A percentile compares a stretch with the other conserved stretches of the same genome.
Evolutionary conservation across 2,329 filamentous ascomycete species (phyloP).

Genomic region (Rugonectria rugulosa): DNA sequence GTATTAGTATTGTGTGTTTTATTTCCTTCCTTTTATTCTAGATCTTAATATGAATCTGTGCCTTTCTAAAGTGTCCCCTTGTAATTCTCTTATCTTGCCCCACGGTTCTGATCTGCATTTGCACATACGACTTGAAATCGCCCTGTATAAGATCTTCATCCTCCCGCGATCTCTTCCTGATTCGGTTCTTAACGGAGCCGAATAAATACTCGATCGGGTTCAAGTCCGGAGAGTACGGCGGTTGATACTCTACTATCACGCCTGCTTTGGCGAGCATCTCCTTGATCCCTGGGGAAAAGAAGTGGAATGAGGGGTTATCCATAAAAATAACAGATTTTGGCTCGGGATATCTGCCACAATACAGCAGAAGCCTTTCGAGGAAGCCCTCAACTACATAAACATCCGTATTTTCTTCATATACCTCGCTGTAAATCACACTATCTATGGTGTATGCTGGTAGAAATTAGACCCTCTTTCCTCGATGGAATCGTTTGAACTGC

Average conservation of each 20-base stretch:
- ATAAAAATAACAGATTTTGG: constrained; percentile 30
- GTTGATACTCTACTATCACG: constrained; percentile 5
- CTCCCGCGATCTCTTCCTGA: constrained; percentile 20
- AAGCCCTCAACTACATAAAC: constrained; percentile 22
- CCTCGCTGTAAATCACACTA: constrained; percentile 26
- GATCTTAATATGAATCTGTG: background rate
- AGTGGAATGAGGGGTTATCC: constrained; percentile 29
- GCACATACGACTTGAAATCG: constrained; percentile 31
- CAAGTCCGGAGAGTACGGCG: constrained; percentile 3
- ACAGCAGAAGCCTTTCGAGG: constrained; percentile 25
- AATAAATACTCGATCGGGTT: constrained; percentile 15
- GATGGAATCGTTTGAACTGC: constrained; percentile 26
- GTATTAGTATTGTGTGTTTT: too few species aligned
- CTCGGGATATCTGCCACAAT: constrained; percentile 24
- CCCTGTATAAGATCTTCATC: constrained; percentile 29
- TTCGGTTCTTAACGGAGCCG: constrained; percentile 3
- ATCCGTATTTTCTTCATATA: constrained; percentile 28
- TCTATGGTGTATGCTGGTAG: constrained; percentile 24
- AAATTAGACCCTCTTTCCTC: constrained; percentile 22
- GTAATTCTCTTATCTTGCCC: constrained; percentile 22
- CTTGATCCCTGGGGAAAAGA: constrained; percentile 19
- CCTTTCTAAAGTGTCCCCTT: background rate
- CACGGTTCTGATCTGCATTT: constrained; percentile 28
- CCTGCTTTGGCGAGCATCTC: constrained; percentile 19
- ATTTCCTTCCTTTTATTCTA: background rate